These are phyloP conservation scores for Colletotrichum tamarilloi DNA, from an alignment of 2,329 filamentous ascomycete species.

Conservation along the genomic window DNA sequence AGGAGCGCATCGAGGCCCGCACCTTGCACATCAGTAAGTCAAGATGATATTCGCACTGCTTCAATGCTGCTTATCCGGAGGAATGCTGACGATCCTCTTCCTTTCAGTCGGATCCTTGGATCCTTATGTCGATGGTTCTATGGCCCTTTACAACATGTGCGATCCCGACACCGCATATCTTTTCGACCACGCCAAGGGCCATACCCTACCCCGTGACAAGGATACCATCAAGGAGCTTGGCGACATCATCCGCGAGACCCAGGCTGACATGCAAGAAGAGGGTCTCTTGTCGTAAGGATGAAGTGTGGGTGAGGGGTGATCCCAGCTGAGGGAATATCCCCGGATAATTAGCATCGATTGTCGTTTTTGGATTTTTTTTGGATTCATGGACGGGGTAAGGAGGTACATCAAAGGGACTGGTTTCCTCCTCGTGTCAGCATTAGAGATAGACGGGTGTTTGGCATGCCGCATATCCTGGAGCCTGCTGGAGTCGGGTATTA, in stretches of 20 bases:
- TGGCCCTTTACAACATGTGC: conserved; percentile 72
- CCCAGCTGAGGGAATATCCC: not conserved
- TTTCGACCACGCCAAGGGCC: conserved; percentile 75
- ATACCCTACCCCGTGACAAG: conserved; percentile 68
- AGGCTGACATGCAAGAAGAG: conserved; percentile 32
- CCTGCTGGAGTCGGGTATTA: conserved; percentile 32
- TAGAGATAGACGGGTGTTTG: conserved; percentile 17
- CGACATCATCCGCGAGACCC: conserved; percentile 52
- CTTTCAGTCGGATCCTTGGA: conserved; percentile 62
- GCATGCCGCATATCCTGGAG: conserved; percentile 20
- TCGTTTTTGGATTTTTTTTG: not conserved
- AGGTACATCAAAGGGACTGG: conserved; percentile 9
- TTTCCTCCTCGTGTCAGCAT: conserved; percentile 17
- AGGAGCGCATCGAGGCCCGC: conserved; percentile 61
- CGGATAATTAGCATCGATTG: conserved; percentile 7
- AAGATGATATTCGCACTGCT: too few relatives aligned
- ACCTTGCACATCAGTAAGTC: conserved; percentile 62
- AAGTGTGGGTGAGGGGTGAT: not conserved
- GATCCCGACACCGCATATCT: conserved; percentile 68
- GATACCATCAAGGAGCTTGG: conserved; percentile 59
- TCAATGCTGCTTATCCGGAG: not conserved
- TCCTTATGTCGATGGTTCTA: conserved; percentile 69
- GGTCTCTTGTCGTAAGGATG: conserved; percentile 32
- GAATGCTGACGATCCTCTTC: conserved; percentile 34
- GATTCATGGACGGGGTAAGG: not conserved